phyloP scores from a whole-genome alignment of 768 basidiomycete species.

The Rhodotorula babjevae region DNA sequence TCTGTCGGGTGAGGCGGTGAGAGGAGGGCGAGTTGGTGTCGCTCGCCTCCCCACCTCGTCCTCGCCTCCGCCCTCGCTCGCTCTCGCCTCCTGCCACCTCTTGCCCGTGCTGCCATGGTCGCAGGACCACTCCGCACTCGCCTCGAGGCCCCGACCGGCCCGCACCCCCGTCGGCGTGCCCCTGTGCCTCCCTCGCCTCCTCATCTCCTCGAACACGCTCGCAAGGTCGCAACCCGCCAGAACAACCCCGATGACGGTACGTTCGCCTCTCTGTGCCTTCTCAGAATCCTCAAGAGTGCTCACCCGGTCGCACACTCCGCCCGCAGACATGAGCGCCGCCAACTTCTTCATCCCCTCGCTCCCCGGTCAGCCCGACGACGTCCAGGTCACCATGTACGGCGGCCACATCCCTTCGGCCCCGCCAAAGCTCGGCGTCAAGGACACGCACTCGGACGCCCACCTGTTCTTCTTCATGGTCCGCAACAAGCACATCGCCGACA shows the following conservation, averaged over 20 bases:
- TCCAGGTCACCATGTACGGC: conserved; percentile 68
- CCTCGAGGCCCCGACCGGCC: neutral
- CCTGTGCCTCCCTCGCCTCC: neutral
- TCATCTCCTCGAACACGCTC: neutral
- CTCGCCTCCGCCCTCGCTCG: neutral
- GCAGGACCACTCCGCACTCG: neutral
- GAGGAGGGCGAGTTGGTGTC: no score
- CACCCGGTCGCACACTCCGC: neutral
- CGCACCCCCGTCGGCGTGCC: neutral
- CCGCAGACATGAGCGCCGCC: conserved; percentile 31
- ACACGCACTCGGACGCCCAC: conserved; percentile 67
- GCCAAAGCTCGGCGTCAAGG: conserved; percentile 48
- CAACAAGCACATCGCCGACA: conserved; percentile 81
- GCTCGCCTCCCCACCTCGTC: neutral
- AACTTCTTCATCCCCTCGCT: conserved; percentile 47
- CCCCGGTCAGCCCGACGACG: conserved; percentile 69
- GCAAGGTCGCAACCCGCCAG: neutral
- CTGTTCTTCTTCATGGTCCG: conserved; percentile 85
- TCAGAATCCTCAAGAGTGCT: no score
- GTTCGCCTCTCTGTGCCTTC: neutral
- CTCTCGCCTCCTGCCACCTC: neutral
- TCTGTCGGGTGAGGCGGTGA: no score
- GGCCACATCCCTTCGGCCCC: conserved; percentile 79
- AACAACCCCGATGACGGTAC: conserved; percentile 8
- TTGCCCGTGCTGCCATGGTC: neutral